Evolutionary conservation across 1,139 yeast genomes (phyloP).

Genomic region (Candida glucosophila): DNA sequence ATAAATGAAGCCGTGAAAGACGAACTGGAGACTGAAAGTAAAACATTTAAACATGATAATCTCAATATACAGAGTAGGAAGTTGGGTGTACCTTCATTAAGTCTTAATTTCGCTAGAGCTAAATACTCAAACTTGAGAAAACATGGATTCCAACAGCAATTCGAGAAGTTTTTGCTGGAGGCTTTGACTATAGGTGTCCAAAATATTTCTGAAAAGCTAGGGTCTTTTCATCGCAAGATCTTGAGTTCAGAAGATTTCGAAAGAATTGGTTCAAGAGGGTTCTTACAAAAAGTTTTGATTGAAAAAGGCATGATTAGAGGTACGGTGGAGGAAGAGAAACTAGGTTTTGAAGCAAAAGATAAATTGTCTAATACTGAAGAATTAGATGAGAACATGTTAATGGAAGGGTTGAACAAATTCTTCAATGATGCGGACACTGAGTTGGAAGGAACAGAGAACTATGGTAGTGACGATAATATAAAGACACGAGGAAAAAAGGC

Average conservation of each 20-base stretch:
- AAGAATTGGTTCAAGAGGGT: not conserved
- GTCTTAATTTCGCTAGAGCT: not conserved
- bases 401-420: conserved; percentile 6
- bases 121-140: not conserved
- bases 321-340: conserved; percentile 1
- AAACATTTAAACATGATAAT: not conserved
- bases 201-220: not conserved
- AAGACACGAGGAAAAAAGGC: conserved; percentile 4
- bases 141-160: not conserved
- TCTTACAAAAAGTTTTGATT: not conserved
- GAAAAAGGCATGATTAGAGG: not conserved
- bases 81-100: conserved; percentile 1
- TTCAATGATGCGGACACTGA: conserved; percentile 7
- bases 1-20: conserved; percentile 4
- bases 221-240: not conserved
- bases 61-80: not conserved
- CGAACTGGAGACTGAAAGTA: not conserved
- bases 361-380: not conserved
- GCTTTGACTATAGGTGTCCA: not conserved
- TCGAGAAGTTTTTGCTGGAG: not conserved
- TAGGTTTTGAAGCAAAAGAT: conserved; percentile 1
- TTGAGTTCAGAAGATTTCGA: not conserved
- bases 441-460: conserved; percentile 4
- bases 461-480: conserved; percentile 1
- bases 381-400: conserved; percentile 5